phyloP scores from a whole-genome alignment of 257 asterid species.

The Plantago ovata region DNA sequence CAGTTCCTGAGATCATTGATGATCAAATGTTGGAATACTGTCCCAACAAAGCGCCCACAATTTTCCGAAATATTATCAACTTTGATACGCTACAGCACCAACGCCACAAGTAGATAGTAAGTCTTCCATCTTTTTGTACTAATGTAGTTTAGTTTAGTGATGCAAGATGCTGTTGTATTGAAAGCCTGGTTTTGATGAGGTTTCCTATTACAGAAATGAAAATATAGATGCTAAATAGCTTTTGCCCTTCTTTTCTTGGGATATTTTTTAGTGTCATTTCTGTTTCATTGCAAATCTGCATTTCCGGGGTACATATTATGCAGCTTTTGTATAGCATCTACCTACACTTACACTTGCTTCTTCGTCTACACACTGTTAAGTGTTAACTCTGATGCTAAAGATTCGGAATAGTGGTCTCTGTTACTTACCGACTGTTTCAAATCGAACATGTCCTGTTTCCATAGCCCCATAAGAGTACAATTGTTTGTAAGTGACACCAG shows the following conservation, averaged over 20 bases:
- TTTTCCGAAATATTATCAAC: constrained; percentile 66
- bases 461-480: not conserved
- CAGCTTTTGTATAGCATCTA: too few relatives aligned
- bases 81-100: constrained; percentile 44
- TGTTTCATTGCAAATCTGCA: too few relatives aligned
- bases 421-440: too few relatives aligned
- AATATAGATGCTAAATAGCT: constrained; percentile 6
- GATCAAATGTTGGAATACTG: constrained; percentile 86
- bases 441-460: too few relatives aligned
- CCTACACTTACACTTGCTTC: too few relatives aligned
- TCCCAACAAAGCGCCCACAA: constrained; percentile 85
- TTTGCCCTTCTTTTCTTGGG: too few relatives aligned
- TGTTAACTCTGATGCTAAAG: too few relatives aligned
- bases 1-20: constrained; percentile 61
- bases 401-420: too few relatives aligned
- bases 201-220: constrained; percentile 17
- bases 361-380: too few relatives aligned
- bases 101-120: constrained; percentile 48
- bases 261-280: too few relatives aligned
- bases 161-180: constrained; percentile 20
- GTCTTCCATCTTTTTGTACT: constrained; percentile 15
- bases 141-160: constrained; percentile 16
- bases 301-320: too few relatives aligned
- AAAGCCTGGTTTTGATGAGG: constrained; percentile 3
- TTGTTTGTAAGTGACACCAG: not conserved